Evolutionary conservation across 768 basidiomycete genomes (phyloP).

Genomic region (Candolleomyces efflorescens): DNA sequence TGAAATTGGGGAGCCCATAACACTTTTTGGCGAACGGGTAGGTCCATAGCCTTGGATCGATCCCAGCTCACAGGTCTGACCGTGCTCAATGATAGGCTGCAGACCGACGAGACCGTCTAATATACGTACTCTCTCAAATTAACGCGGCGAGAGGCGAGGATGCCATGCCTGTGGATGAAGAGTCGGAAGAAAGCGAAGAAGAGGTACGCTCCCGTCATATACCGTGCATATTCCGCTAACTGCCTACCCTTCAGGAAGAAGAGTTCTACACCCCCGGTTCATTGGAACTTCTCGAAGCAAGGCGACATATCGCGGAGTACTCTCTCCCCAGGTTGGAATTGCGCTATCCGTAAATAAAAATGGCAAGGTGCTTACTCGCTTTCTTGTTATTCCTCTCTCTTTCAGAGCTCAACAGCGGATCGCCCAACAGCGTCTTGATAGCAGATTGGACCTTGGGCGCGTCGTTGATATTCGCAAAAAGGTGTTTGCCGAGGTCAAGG

Average conservation of each 20-base stretch:
- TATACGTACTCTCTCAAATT: slow-evolving; percentile 92
- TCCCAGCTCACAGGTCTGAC: slow-evolving; percentile 6
- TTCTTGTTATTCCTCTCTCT: slow-evolving; percentile 29
- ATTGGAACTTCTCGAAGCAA: slow-evolving; percentile 78
- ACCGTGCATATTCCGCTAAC: neutral
- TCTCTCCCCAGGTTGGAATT: slow-evolving; percentile 92
- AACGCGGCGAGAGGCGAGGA: slow-evolving; percentile 85
- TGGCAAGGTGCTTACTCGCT: slow-evolving; percentile 77
- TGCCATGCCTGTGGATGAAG: slow-evolving; percentile 68
- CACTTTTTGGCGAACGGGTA: slow-evolving; percentile 95
- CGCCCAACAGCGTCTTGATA: slow-evolving; percentile 89
- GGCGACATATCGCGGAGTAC: slow-evolving; percentile 85
- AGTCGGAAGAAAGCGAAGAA: slow-evolving; percentile 70
- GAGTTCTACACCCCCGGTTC: slow-evolving; percentile 96
- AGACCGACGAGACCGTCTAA: slow-evolving; percentile 92
- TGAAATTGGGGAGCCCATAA: slow-evolving; percentile 95
- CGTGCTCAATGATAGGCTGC: slow-evolving; percentile 59
- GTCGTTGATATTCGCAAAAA: slow-evolving; percentile 93
- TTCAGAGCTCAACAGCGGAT: slow-evolving; percentile 93
- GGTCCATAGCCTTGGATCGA: slow-evolving; percentile 28
- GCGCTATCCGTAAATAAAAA: slow-evolving; percentile 47
- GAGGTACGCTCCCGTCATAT: slow-evolving; percentile 41
- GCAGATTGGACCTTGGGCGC: slow-evolving; percentile 78
- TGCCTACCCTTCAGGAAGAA: slow-evolving; percentile 53
- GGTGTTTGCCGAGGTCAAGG: slow-evolving; percentile 87